Conservation (phyloP, 1,139 yeast species). For the Taphrina flavorubra region DNA sequence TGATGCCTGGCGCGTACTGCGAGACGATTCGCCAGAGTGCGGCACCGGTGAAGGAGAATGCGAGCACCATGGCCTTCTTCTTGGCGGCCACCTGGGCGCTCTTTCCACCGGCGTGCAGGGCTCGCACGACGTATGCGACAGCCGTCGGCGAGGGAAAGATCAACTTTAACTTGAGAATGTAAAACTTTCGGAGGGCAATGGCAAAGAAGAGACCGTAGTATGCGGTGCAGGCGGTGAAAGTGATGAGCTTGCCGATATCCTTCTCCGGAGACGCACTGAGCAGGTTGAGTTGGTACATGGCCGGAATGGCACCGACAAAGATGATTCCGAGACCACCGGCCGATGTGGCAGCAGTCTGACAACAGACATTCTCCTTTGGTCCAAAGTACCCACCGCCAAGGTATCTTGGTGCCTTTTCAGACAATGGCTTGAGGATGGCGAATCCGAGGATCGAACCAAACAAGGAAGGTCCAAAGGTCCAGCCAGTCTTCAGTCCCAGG, state of each 20-base stretch:
- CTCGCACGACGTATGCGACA: slow-evolving; percentile 40
- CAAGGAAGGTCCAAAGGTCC: slow-evolving; percentile 41
- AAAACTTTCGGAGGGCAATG: slow-evolving; percentile 41
- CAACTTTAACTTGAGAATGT: slow-evolving; percentile 39
- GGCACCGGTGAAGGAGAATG: slow-evolving; percentile 32
- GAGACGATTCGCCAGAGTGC: slow-evolving; percentile 36
- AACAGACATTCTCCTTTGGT: slow-evolving; percentile 40
- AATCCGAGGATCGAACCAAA: slow-evolving; percentile 43
- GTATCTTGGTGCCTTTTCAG: slow-evolving; percentile 19
- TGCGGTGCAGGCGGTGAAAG: slow-evolving; percentile 41
- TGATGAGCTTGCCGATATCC: slow-evolving; percentile 39
- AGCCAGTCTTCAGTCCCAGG: slow-evolving; percentile 43
- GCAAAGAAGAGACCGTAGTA: slow-evolving; percentile 43
- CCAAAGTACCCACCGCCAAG: slow-evolving; percentile 43
- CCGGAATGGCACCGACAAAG: slow-evolving; percentile 41
- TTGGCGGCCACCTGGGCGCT: slow-evolving; percentile 36
- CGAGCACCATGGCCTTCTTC: slow-evolving; percentile 32
- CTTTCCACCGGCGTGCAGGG: slow-evolving; percentile 41
- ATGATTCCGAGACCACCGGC: slow-evolving; percentile 41
- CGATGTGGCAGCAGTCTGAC: slow-evolving; percentile 42
- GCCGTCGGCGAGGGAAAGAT: slow-evolving; percentile 43
- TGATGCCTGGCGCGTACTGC: slow-evolving; percentile 39
- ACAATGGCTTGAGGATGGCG: slow-evolving; percentile 38
- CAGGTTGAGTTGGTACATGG: slow-evolving; percentile 40
- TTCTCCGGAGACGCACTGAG: slow-evolving; percentile 33